Evolutionary conservation across 73 alveolate genomes (phyloP), one percentile per base, ranked within the genome.

Genomic region (Paramecium primaurelia): DNA sequence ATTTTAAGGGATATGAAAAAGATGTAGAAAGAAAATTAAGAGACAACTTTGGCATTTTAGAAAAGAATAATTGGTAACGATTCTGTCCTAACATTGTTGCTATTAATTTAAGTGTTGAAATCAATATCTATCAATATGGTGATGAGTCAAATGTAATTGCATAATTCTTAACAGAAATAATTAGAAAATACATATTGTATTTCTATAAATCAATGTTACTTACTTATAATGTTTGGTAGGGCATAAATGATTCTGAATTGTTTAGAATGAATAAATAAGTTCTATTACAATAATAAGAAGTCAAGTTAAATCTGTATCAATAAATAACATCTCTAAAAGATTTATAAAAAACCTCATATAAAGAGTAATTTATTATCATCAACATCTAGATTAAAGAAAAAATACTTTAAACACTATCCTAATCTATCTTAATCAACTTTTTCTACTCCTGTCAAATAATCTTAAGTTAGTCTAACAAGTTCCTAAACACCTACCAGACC

Each of bases 1-100:
- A 89, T 32, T 89, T 89, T 89, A 89, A 71, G 38, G 94, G 94
- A 22, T 89, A 64, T 89, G 94, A 89, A 28, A 83, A 73, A 44
- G 94, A 89, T 69, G 71, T 40, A 8, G 88, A 68, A 28, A 89
- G 59, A 11, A 71, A 54, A 11, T 71, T 89, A 9, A 12, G 42
- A 40, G 77, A 45, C n/a, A 71, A 71, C 9, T 89, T 89, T 89
- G 88, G 88, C 11, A 89, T 89, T 18, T 37, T 71, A 20, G 88
- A 71, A 40, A 42, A 42, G 37, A 89, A 20, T 8, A 73, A 89
- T 44, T 89, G 94, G 94, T 16, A 89, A 73, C 71, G 88, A 51
- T 47, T 45, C 40, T 64, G 77, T 40, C 86, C 86, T 6, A 89
- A 89, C 26, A 32, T 89, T 16, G 34, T 59, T 16, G 75, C 94